Conservation (phyloP, 2,329 filamentous ascomycete species). For the Aspergillus latus region DNA sequence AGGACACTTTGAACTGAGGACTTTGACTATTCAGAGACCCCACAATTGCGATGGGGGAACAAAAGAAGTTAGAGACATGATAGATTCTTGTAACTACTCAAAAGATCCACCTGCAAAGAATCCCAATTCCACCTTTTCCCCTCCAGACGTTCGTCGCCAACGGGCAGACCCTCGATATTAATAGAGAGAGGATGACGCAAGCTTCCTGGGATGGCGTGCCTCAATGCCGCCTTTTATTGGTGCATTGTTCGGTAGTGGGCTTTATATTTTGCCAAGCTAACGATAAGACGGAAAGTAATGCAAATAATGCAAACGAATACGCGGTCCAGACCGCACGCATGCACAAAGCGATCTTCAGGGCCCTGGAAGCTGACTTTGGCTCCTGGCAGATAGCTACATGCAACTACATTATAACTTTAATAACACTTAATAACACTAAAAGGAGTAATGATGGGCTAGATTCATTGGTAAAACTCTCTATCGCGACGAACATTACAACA, state of each 20-base stretch:
- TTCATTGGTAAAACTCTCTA: not conserved
- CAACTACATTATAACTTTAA: not conserved
- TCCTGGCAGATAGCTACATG: not conserved
- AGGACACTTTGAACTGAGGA: not conserved
- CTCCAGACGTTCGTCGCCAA: not conserved
- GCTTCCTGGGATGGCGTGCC: slow-evolving; percentile 16
- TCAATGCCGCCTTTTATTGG: slow-evolving; percentile 15
- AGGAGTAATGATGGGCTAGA: not conserved
- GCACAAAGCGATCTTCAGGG: slow-evolving; percentile 6
- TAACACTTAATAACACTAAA: not conserved
- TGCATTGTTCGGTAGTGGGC: not conserved
- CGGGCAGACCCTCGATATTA: slow-evolving; percentile 2
- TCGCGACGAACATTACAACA: not conserved
- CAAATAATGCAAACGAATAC: not conserved
- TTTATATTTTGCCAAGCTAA: slow-evolving; percentile 2
- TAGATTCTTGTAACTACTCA: not conserved
- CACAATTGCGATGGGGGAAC: not conserved
- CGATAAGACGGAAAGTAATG: not conserved
- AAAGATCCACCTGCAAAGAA: not conserved
- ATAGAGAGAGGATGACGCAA: slow-evolving; percentile 24
- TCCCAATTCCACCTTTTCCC: not conserved
- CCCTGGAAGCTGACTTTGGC: not conserved
- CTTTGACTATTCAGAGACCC: not conserved
- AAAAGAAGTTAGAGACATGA: not conserved
- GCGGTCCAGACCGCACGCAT: slow-evolving; percentile 5